Evolutionary conservation across 2,329 filamentous ascomycete genomes (phyloP).

Genomic region (Trichoderma gracile): DNA sequence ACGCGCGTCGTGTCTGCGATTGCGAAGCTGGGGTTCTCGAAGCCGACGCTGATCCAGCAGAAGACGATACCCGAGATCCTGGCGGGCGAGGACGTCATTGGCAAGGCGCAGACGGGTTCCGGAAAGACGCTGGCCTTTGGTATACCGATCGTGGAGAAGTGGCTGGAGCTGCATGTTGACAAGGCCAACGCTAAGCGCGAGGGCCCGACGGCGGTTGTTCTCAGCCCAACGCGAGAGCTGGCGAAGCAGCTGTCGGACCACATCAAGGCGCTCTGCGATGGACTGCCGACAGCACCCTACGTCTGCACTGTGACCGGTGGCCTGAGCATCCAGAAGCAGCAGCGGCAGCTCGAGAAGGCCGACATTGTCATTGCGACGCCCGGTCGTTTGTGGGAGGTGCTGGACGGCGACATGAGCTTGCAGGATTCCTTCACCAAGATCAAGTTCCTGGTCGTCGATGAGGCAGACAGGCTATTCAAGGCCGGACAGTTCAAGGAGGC

Average conservation of each 20-base stretch:
- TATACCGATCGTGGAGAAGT: constrained; percentile 87
- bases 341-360: constrained; percentile 76
- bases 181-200: constrained; percentile 41
- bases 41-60: constrained; percentile 80
- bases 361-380: constrained; percentile 94
- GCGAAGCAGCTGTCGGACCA: constrained; percentile 89
- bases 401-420: constrained; percentile 71
- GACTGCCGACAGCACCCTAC: constrained; percentile 61
- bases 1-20: constrained; percentile 70
- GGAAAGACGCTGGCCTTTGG: constrained; percentile 96
- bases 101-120: constrained; percentile 93
- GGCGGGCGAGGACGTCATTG: constrained; percentile 85
- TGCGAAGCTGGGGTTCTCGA: constrained; percentile 74
- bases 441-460: constrained; percentile 84
- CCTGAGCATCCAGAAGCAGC: constrained; percentile 91
- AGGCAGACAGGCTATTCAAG: constrained; percentile 88
- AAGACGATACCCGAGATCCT: constrained; percentile 79
- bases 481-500: constrained; percentile 95
- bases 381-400: constrained; percentile 90
- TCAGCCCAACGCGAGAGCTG: constrained; percentile 90
- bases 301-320: constrained; percentile 92
- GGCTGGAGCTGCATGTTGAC: constrained; percentile 56
- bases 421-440: constrained; percentile 71
- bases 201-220: constrained; percentile 71
- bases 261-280: constrained; percentile 70